Conservation (phyloP, 2,329 filamentous ascomycete genomes). For the Trichophyton simii region DNA sequence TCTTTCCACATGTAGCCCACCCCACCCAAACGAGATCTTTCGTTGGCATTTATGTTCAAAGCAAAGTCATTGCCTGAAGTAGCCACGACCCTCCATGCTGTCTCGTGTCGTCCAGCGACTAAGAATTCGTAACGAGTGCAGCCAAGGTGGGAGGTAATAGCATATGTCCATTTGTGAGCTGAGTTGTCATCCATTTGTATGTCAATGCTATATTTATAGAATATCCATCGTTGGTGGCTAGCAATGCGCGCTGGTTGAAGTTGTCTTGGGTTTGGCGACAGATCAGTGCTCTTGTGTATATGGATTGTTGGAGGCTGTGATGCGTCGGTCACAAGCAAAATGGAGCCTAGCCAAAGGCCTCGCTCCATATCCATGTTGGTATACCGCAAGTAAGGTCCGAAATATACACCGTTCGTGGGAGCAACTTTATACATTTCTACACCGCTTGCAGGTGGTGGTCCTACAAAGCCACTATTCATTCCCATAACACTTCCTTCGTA, state of each 20-base stretch:
- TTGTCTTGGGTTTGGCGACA: conserved; percentile 86
- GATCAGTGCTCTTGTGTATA: conserved; percentile 75
- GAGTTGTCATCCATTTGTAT: conserved; percentile 71
- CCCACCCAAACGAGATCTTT: conserved; percentile 73
- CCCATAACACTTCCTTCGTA: conserved; percentile 81
- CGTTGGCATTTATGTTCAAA: conserved; percentile 70
- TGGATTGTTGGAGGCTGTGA: conserved; percentile 92
- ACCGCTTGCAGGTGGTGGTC: conserved; percentile 75
- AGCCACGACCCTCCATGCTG: conserved; percentile 87
- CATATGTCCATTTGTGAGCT: conserved; percentile 88
- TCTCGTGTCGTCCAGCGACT: conserved; percentile 79
- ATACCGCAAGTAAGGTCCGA: conserved; percentile 89
- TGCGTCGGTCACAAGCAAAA: conserved; percentile 81
- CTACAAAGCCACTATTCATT: conserved; percentile 71
- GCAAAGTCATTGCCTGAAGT: conserved; percentile 96
- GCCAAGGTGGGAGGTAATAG: conserved; percentile 88
- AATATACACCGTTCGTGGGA: conserved; percentile 94
- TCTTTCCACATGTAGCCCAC: conserved; percentile 98
- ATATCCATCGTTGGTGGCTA: conserved; percentile 85
- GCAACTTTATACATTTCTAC: conserved; percentile 89
- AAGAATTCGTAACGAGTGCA: conserved; percentile 98
- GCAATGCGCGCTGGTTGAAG: conserved; percentile 70
- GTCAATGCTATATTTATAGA: conserved; percentile 89
- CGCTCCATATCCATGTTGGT: conserved; percentile 94
- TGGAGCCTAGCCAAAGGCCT: conserved; percentile 83